Conservation (phyloP, 441 rosid species). For the Rhodomyrtus psidioides region DNA sequence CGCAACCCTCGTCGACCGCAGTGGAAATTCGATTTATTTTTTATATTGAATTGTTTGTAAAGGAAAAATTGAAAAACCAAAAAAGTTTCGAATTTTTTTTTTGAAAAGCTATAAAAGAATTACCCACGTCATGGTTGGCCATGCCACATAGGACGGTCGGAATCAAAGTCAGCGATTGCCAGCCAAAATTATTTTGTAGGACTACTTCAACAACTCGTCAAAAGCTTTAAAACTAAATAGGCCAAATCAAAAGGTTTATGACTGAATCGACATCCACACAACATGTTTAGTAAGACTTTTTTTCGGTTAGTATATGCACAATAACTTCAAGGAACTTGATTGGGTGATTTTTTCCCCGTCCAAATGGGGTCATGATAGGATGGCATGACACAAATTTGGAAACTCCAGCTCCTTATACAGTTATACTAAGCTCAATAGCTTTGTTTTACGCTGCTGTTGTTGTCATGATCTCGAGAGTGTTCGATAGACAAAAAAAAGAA, state of each 20-base stretch:
- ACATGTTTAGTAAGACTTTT: not conserved
- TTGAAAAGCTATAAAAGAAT: no score
- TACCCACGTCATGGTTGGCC: no score
- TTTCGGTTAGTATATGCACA: no score
- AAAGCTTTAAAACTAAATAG: not conserved
- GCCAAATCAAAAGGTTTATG: accelerated
- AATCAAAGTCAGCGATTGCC: accelerated
- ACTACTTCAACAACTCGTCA: not conserved
- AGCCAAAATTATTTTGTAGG: not conserved
- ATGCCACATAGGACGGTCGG: accelerated
- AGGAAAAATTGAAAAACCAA: not conserved
- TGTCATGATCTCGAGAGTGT: not conserved
- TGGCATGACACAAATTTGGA: not conserved
- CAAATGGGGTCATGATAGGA: not conserved
- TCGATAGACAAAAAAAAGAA: not conserved
- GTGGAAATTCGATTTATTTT: no score
- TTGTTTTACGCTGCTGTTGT: not conserved
- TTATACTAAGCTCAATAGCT: not conserved
- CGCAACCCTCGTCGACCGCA: accelerated
- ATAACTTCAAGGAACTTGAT: no score
- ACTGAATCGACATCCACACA: accelerated
- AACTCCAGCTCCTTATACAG: not conserved
- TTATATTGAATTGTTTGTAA: not conserved
- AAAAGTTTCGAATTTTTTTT: no score
- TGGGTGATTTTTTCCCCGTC: not conserved